A percentile compares a stretch with the other conserved stretches of the same genome.
These are phyloP conservation scores for Leccinum barrowsii DNA, from an alignment of 768 basidiomycete genomes.

Conservation along the genomic window DNA sequence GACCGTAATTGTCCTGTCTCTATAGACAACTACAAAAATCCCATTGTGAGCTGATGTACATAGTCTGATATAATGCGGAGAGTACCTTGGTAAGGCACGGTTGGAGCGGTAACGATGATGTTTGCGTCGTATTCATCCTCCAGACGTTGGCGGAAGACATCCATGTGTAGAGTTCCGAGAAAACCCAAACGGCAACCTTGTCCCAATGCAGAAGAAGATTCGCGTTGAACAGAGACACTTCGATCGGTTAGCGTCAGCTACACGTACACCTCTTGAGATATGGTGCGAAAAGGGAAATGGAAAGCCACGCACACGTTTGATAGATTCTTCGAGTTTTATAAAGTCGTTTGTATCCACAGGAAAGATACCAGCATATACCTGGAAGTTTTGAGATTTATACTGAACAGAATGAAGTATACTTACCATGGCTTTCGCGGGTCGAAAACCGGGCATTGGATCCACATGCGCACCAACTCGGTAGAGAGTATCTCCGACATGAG, in stretches of 20 bases:
- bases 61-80: neutral
- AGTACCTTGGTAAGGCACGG: conserved; percentile 86
- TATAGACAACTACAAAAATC: conserved; percentile 62
- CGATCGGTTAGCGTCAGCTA: conserved; percentile 84
- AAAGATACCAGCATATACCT: conserved; percentile 95
- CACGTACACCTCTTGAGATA: conserved; percentile 10
- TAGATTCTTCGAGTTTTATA: conserved; percentile 91
- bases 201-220: conserved; percentile 90
- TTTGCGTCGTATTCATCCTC: conserved; percentile 97
- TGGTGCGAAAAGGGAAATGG: conserved; percentile 1
- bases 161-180: conserved; percentile 94
- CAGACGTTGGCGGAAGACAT: conserved; percentile 90
- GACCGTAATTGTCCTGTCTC: conserved; percentile 57
- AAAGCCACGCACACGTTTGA: conserved; percentile 63
- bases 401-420: neutral
- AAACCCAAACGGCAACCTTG: conserved; percentile 96
- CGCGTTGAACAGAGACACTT: conserved; percentile 85
- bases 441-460: conserved; percentile 86
- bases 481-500: conserved; percentile 92
- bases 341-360: conserved; percentile 92
- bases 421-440: conserved; percentile 93
- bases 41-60: neutral
- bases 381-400: neutral
- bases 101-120: conserved; percentile 93
- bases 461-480: conserved; percentile 70